Conservation (phyloP, 768 basidiomycete genomes). For the Tremella mesenterica region DNA sequence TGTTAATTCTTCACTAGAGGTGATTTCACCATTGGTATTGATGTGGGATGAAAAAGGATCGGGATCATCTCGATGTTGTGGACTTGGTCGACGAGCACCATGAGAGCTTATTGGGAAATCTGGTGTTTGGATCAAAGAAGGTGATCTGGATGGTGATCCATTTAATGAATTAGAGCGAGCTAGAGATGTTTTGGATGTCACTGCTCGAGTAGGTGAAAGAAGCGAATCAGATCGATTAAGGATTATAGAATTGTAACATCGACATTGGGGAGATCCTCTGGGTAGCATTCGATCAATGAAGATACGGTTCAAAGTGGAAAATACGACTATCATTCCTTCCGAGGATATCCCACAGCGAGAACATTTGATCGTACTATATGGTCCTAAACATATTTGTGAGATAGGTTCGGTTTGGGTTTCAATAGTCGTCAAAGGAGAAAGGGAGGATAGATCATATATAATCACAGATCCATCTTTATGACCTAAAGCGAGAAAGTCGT, state of each 20-base stretch:
- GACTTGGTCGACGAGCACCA: conserved; percentile 24
- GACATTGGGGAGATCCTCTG: conserved; percentile 10
- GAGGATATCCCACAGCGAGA: conserved; percentile 62
- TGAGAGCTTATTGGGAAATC: conserved; percentile 34
- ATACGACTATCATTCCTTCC: conserved; percentile 59
- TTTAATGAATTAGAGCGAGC: too few relatives aligned
- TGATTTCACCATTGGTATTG: conserved; percentile 3
- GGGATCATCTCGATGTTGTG: conserved; percentile 22
- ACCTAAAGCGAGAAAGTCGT: conserved; percentile 12
- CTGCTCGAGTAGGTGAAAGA: conserved; percentile 8
- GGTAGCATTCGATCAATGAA: conserved; percentile 57
- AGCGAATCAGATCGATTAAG: conserved; percentile 2
- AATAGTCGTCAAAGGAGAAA: conserved; percentile 50
- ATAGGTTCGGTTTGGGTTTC: conserved; percentile 54
- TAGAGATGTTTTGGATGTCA: too few relatives aligned
- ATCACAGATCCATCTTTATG: conserved; percentile 12
- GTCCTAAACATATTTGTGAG: conserved; percentile 56
- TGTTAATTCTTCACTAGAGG: not conserved
- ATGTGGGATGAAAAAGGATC: not conserved
- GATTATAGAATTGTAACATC: conserved; percentile 3
- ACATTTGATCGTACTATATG: conserved; percentile 55
- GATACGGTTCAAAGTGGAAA: conserved; percentile 60
- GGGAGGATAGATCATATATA: conserved; percentile 17
- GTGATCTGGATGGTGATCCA: conserved; percentile 27
- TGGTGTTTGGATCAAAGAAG: conserved; percentile 20